Base-by-base conservation (phyloP, 345 rosid genomes). In the Citrus australasica region DNA sequence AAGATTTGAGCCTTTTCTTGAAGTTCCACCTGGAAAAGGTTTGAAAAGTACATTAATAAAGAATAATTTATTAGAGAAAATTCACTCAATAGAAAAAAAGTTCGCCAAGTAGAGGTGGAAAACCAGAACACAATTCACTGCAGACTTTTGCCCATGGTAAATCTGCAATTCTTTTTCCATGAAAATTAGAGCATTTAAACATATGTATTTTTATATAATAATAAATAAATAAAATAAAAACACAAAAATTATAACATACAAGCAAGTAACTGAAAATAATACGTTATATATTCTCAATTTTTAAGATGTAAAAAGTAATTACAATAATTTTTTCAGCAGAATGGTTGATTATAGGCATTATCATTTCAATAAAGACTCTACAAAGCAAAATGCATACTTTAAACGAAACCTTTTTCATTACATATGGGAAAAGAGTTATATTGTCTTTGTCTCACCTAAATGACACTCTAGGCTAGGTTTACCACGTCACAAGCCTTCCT, bases 1-100 rank as follows among this genome's bases (percentile, higher is more conserved):
- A 93, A 87, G 53, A 77, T 82, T 69, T 48, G 87, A 73, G 82
- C 88, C 80, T 92, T 93, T 78, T 83, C 87, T 89, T 91, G 91
- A 67, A 91, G 83, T 79, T 92, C 97, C 80, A 81, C 91, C 98
- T 92, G 76, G 76, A 46, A 81, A 76, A 82, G 71, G 51, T 73
- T 82, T 71, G 85, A 77, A 74, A 66, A 53, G 37, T 33, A 35
- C 28, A n/a, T 79, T 61, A 59, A 73, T 73, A 73, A 86, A 65
- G 7, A 6, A 51, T 42, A 77, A 59, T 16, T 67, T 68, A 78
- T 35, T 32, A 65, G 53, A 30, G 27, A 71, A 62, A 67, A 37
- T 14, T n/a, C 16, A 13, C 24, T 24, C 25, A 46, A 46, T 46
- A 13, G 17, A 24, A 6, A 28, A 70, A 19, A 3, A 9, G 11